phyloP scores from a whole-genome alignment of 2,329 filamentous ascomycete species.

The Sporothrix globosa region DNA sequence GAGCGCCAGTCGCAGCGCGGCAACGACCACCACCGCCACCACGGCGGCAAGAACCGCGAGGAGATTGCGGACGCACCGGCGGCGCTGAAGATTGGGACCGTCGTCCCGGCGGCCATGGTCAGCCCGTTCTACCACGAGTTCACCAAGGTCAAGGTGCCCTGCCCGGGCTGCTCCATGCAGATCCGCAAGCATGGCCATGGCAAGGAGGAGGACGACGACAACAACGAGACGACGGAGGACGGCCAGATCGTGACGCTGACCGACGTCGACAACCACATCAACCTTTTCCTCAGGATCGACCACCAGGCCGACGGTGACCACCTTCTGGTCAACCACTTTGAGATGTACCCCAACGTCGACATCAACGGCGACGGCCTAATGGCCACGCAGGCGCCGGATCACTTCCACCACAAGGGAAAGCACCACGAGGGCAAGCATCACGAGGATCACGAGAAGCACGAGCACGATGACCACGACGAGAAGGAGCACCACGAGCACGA shows the following conservation, averaged over 20 bases:
- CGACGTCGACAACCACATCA: slow-evolving; percentile 47
- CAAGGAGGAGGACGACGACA: slow-evolving; percentile 5
- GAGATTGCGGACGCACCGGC: too few species aligned
- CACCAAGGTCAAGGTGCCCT: slow-evolving; percentile 51
- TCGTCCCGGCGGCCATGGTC: slow-evolving; percentile 41
- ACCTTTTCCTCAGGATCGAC: slow-evolving; percentile 59
- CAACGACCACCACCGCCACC: background rate
- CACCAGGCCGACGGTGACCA: slow-evolving; percentile 49
- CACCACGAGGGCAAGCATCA: slow-evolving; percentile 15
- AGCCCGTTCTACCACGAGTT: slow-evolving; percentile 48
- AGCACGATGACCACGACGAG: slow-evolving; percentile 35
- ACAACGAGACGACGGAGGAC: slow-evolving; percentile 28
- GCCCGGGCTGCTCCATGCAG: slow-evolving; percentile 55
- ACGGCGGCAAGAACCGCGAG: slow-evolving; percentile 5
- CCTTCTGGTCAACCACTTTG: slow-evolving; percentile 62
- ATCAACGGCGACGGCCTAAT: slow-evolving; percentile 50
- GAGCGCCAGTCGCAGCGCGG: background rate
- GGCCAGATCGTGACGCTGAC: slow-evolving; percentile 39
- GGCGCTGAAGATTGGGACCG: background rate
- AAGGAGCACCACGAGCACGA: slow-evolving; percentile 21
- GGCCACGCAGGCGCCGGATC: slow-evolving; percentile 51
- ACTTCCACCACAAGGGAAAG: slow-evolving; percentile 34
- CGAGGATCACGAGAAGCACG: slow-evolving; percentile 35
- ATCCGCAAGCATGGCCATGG: slow-evolving; percentile 39
- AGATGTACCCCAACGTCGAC: slow-evolving; percentile 61